Evolutionary conservation across 2,329 filamentous ascomycete species (phyloP).

Genomic region (Stenocarpella maydis): DNA sequence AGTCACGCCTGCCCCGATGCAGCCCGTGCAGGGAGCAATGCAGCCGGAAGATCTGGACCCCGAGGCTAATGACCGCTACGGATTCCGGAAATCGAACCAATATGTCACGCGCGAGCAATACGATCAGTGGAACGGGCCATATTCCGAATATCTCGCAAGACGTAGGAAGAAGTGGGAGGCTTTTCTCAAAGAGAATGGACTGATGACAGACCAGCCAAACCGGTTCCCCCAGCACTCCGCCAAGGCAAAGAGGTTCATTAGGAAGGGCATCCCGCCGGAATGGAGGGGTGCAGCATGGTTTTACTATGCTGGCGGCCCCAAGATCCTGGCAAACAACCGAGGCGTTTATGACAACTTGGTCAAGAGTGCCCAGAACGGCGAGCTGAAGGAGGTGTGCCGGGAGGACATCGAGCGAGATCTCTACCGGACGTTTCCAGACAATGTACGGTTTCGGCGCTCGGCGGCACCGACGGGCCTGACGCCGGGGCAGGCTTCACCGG

Average conservation of each 20-base stretch:
- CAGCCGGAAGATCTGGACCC: constrained; percentile 55
- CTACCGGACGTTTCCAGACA: constrained; percentile 94
- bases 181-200: constrained; percentile 77
- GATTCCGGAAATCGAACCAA: constrained; percentile 88
- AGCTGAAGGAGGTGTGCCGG: constrained; percentile 75
- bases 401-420: constrained; percentile 95
- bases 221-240: constrained; percentile 81
- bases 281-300: constrained; percentile 98
- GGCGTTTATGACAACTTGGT: constrained; percentile 80
- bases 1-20: constrained; percentile 28
- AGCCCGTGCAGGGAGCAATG: constrained; percentile 42
- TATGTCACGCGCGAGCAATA: constrained; percentile 81
- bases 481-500: constrained; percentile 41
- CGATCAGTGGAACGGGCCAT: constrained; percentile 80
- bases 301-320: constrained; percentile 89
- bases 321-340: constrained; percentile 76
- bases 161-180: constrained; percentile 83
- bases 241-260: constrained; percentile 88
- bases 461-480: constrained; percentile 35
- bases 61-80: constrained; percentile 78
- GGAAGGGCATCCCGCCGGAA: constrained; percentile 92
- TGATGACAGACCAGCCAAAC: constrained; percentile 75
- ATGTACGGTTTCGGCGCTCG: constrained; percentile 82
- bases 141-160: constrained; percentile 77
- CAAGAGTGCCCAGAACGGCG: constrained; percentile 50